Conservation (phyloP, 208 protist species). For the Jaenimonas drosophilae region DNA sequence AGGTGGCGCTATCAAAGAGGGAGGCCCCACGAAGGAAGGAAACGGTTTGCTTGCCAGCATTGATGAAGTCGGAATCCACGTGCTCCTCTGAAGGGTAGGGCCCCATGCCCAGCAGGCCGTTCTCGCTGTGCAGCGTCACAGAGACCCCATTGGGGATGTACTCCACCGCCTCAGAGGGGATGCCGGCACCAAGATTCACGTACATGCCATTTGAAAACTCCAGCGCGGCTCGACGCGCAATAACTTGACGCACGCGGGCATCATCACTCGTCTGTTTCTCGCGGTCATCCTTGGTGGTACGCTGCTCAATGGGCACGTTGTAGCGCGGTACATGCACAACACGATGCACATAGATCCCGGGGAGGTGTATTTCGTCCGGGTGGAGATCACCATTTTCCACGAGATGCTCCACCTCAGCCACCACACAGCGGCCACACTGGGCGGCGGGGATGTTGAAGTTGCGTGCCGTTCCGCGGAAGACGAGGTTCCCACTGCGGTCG, state of each 20-base stretch:
- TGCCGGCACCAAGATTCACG: conserved; percentile 92
- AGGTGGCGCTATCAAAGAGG: conserved; percentile 89
- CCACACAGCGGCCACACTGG: conserved; percentile 80
- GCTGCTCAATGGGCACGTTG: conserved; percentile 33
- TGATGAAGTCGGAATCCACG: conserved; percentile 89
- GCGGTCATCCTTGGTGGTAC: conserved; percentile 9
- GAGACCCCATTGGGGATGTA: conserved; percentile 55
- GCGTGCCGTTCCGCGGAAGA: conserved; percentile 86
- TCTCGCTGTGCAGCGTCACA: conserved; percentile 86
- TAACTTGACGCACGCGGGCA: conserved; percentile 47
- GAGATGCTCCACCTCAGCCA: conserved; percentile 95
- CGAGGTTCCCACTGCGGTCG: conserved; percentile 76
- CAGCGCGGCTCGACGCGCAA: conserved; percentile 81
- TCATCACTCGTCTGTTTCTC: not conserved
- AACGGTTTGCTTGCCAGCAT: conserved; percentile 93
- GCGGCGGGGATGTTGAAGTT: conserved; percentile 94
- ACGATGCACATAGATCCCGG: conserved; percentile 92
- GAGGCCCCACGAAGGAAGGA: conserved; percentile 90
- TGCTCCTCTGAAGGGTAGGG: conserved; percentile 67
- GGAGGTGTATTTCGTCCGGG: conserved; percentile 92
- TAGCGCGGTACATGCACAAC: conserved; percentile 64
- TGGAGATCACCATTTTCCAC: conserved; percentile 90
- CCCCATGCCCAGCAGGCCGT: conserved; percentile 81
- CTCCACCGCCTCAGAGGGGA: conserved; percentile 87
- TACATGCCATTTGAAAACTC: conserved; percentile 92